phyloP scores from a whole-genome alignment of 306 rosid species.

The Inga oerstediana region DNA sequence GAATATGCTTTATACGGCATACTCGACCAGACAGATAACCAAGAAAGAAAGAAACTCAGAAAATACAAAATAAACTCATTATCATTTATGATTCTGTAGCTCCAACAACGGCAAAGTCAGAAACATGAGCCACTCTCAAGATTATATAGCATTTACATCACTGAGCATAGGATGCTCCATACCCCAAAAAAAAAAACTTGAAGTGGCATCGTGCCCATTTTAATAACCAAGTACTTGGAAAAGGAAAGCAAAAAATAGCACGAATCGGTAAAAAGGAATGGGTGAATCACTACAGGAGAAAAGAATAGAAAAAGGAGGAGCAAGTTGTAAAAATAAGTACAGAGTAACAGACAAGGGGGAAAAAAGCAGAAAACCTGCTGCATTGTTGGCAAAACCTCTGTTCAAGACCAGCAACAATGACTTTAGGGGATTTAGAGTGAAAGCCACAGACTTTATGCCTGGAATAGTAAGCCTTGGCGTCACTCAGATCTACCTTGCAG shows the following conservation, averaged over 20 bases:
- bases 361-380: constrained; percentile 51
- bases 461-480: constrained; percentile 85
- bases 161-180: not conserved
- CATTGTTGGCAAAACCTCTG: constrained; percentile 99
- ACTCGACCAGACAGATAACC: not conserved
- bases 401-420: constrained; percentile 68
- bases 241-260: not conserved
- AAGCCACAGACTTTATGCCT: constrained; percentile 83
- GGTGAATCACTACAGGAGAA: not conserved
- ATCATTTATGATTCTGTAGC: not conserved
- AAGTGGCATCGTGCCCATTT: not conserved
- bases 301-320: constrained; percentile 8
- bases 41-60: not conserved
- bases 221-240: not conserved
- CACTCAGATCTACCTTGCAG: constrained; percentile 81
- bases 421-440: constrained; percentile 90
- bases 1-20: constrained; percentile 1
- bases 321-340: not conserved
- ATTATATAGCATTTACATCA: not conserved
- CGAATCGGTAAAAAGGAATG: not conserved
- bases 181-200: not conserved
- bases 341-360: no score
- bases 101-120: not conserved
- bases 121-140: not conserved
- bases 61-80: not conserved